phyloP scores from a whole-genome alignment of 257 asterid genomes.

The Nyctanthes arbortristis region DNA sequence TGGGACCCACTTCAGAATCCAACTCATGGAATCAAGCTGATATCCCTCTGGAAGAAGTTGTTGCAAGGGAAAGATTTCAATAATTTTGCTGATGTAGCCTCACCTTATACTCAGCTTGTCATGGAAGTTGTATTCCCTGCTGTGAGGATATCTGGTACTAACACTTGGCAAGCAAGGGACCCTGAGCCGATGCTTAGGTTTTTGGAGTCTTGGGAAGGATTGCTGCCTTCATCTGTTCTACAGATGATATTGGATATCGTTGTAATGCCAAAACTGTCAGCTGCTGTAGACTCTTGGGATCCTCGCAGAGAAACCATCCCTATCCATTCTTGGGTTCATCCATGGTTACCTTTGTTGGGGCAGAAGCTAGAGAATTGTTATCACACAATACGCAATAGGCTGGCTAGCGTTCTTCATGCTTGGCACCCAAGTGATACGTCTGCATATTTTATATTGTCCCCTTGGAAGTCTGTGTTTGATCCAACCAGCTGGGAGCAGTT shows the following conservation, averaged over 20 bases:
- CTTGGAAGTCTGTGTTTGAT: slow-evolving; percentile 90
- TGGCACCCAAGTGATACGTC: slow-evolving; percentile 93
- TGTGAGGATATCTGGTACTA: slow-evolving; percentile 87
- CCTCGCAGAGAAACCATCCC: slow-evolving; percentile 86
- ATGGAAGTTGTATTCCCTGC: slow-evolving; percentile 96
- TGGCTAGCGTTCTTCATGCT: slow-evolving; percentile 87
- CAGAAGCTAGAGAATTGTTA: slow-evolving; percentile 72
- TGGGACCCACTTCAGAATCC: slow-evolving; percentile 97
- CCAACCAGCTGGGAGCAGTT: slow-evolving; percentile 86
- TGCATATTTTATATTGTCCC: slow-evolving; percentile 70
- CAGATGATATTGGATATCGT: slow-evolving; percentile 63
- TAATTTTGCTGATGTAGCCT: slow-evolving; percentile 45
- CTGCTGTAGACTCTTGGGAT: slow-evolving; percentile 91
- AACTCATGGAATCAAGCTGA: slow-evolving; percentile 65
- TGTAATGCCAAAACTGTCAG: slow-evolving; percentile 67
- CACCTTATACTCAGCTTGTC: slow-evolving; percentile 77
- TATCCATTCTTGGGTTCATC: slow-evolving; percentile 92
- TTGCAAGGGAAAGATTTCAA: slow-evolving; percentile 54
- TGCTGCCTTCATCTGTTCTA: slow-evolving; percentile 62
- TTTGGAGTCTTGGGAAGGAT: slow-evolving; percentile 83
- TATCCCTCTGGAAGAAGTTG: slow-evolving; percentile 68
- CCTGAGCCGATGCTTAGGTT: slow-evolving; percentile 87
- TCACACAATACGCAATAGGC: slow-evolving; percentile 67
- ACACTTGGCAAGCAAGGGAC: slow-evolving; percentile 89
- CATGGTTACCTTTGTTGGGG: slow-evolving; percentile 83